Percentiles rank a stretch among this genome's conserved stretches.
phyloP scores from a whole-genome alignment of 805 yeast species.

The Pichia occidentalis region DNA sequence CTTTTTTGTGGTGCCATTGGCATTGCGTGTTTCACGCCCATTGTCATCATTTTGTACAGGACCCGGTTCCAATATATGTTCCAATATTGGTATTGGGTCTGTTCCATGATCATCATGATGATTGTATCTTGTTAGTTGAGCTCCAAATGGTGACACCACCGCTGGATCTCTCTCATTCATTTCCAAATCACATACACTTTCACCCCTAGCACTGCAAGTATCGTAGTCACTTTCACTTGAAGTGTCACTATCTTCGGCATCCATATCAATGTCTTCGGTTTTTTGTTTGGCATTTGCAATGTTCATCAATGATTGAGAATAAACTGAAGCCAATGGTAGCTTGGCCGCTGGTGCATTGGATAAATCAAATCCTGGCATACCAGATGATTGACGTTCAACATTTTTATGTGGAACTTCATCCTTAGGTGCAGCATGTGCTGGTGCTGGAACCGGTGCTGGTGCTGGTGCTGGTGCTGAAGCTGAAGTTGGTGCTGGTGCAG shows the following conservation, averaged over 20 bases:
- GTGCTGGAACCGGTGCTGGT: background rate
- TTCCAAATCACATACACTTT: no score
- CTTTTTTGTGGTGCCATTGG: background rate
- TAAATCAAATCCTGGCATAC: slow-evolving; percentile 7
- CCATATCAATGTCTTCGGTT: background rate
- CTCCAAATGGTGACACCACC: no score
- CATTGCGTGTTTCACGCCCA: no score
- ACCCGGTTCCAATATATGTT: slow-evolving; percentile 9
- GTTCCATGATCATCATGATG: background rate
- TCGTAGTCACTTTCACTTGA: no score
- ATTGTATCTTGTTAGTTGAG: slow-evolving; percentile 1
- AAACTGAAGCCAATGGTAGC: slow-evolving; percentile 5
- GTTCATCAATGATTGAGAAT: no score
- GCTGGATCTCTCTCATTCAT: no score
- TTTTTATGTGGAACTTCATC: background rate
- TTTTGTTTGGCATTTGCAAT: no score
- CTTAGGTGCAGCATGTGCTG: slow-evolving; percentile 1
- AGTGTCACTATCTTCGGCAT: background rate
- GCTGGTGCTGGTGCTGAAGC: slow-evolving; percentile 4
- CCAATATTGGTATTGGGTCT: slow-evolving; percentile 6
- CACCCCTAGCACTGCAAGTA: no score
- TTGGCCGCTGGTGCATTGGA: background rate
- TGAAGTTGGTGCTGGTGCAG: slow-evolving; percentile 17
- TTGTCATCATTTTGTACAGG: slow-evolving; percentile 3
- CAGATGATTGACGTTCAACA: slow-evolving; percentile 5